Conservation (phyloP, 805 yeast species). For the Candida berthetii region DNA sequence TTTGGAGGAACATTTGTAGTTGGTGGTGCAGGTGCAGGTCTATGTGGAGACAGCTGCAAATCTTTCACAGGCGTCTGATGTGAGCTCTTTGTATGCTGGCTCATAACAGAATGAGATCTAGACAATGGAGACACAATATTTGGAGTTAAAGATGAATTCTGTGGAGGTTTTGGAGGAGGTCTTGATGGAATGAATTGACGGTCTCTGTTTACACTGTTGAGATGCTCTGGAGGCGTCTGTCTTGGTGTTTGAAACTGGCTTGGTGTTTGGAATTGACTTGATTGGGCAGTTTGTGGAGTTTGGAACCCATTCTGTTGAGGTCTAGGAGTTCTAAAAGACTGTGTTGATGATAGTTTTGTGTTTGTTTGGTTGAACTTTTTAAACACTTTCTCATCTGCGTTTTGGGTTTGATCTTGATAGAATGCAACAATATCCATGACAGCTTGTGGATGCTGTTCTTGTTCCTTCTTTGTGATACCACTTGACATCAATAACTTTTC, state of each 20-base stretch:
- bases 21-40: neutral
- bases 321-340: conserved; percentile 28
- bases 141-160: conserved; percentile 13
- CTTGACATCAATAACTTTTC: conserved; percentile 73
- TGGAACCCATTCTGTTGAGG: conserved; percentile 10
- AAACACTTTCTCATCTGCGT: conserved; percentile 33
- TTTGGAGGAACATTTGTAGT: conserved; percentile 17
- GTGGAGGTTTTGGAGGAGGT: conserved; percentile 63
- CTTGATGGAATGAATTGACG: conserved; percentile 55
- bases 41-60: conserved; percentile 6
- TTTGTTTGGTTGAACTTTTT: conserved; percentile 29
- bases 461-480: conserved; percentile 85
- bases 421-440: conserved; percentile 88
- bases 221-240: conserved; percentile 7
- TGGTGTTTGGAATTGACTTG: conserved; percentile 13
- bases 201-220: conserved; percentile 16
- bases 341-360: conserved; percentile 19
- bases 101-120: conserved; percentile 11
- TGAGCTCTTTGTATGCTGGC: conserved; percentile 2
- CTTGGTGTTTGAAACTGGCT: conserved; percentile 13
- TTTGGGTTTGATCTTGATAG: conserved; percentile 55
- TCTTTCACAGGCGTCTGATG: conserved; percentile 4
- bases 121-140: conserved; percentile 21
- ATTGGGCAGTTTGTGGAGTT: conserved; percentile 16
- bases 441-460: conserved; percentile 88